Conservation (phyloP, 768 basidiomycete species). For the Pisolithus marmoratus region DNA sequence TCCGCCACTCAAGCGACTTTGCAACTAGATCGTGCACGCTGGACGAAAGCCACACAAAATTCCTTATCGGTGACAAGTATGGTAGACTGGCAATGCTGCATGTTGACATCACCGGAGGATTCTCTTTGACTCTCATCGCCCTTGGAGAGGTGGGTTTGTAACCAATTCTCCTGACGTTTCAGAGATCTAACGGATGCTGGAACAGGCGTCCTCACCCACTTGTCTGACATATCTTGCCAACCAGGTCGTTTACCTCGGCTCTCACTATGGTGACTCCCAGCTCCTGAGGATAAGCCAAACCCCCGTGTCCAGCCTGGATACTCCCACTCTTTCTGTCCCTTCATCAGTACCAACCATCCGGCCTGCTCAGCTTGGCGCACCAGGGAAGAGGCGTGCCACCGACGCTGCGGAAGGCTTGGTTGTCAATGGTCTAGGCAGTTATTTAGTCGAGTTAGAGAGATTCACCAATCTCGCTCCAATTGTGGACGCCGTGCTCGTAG, state of each 20-base stretch:
- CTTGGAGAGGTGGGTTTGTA: constrained; percentile 58
- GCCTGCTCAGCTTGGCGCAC: constrained; percentile 29
- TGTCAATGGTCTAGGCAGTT: constrained; percentile 48
- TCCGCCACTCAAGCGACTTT: constrained; percentile 1
- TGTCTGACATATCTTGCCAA: constrained; percentile 67
- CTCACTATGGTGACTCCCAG: constrained; percentile 78
- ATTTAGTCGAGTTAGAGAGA: constrained; percentile 54
- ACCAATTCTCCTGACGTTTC: not conserved
- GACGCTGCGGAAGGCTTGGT: constrained; percentile 38
- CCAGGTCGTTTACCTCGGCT: constrained; percentile 72
- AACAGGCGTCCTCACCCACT: constrained; percentile 64
- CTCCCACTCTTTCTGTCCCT: constrained; percentile 49
- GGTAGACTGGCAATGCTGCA: constrained; percentile 69
- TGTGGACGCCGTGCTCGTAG: constrained; percentile 70
- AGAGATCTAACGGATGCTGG: not conserved
- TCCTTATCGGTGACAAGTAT: constrained; percentile 64
- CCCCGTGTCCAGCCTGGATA: constrained; percentile 36
- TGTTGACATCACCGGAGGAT: constrained; percentile 37
- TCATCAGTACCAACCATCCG: constrained; percentile 39
- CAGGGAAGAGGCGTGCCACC: constrained; percentile 32
- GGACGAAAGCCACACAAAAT: constrained; percentile 40
- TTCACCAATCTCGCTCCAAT: constrained; percentile 82
- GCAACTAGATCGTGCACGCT: constrained; percentile 45
- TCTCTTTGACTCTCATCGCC: constrained; percentile 47
- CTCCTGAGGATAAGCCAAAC: constrained; percentile 52